Evolutionary conservation across 495 filamentous ascomycete species (phyloP).

Genomic region (Neurospora intermedia): DNA sequence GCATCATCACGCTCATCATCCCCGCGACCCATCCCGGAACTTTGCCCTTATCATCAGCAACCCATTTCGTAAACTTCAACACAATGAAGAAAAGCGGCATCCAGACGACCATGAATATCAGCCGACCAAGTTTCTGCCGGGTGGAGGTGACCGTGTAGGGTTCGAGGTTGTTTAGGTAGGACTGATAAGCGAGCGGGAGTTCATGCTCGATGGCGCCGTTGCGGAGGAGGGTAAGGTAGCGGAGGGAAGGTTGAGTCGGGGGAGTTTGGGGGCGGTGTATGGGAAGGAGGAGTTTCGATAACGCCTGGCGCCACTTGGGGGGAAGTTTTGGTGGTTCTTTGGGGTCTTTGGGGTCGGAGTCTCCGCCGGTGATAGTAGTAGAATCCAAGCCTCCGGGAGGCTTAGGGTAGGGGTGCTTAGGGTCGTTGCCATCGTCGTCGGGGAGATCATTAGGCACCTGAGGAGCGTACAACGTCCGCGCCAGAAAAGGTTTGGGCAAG

Average conservation of each 20-base stretch:
- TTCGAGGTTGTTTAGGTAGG: slow-evolving; percentile 53
- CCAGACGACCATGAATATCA: slow-evolving; percentile 50
- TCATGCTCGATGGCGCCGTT: slow-evolving; percentile 68
- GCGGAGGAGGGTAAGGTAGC: slow-evolving; percentile 70
- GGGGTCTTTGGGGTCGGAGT: slow-evolving; percentile 6
- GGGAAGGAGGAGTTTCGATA: slow-evolving; percentile 22
- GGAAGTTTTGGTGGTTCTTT: slow-evolving; percentile 12
- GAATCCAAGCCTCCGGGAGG: neutral
- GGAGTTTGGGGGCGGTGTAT: slow-evolving; percentile 47
- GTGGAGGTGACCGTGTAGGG: slow-evolving; percentile 58
- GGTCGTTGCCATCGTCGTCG: slow-evolving; percentile 1
- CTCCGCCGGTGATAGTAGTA: neutral
- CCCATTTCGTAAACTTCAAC: slow-evolving; percentile 26
- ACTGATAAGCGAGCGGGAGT: slow-evolving; percentile 62
- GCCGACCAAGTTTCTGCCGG: slow-evolving; percentile 54
- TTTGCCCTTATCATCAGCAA: slow-evolving; percentile 50
- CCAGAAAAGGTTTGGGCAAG: slow-evolving; percentile 33
- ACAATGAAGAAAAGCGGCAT: slow-evolving; percentile 44
- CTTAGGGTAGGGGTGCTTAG: neutral
- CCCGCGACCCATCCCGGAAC: slow-evolving; percentile 55
- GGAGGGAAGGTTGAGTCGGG: slow-evolving; percentile 70
- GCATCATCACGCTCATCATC: slow-evolving; percentile 37
- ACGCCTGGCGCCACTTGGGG: slow-evolving; percentile 7
- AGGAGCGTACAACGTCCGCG: slow-evolving; percentile 34
- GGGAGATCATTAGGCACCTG: slow-evolving; percentile 19